Percentiles rank a stretch among this genome's conserved stretches.
Evolutionary conservation across 2,329 filamentous ascomycete genomes (phyloP).

Genomic region (Taxawa tesnikishii): DNA sequence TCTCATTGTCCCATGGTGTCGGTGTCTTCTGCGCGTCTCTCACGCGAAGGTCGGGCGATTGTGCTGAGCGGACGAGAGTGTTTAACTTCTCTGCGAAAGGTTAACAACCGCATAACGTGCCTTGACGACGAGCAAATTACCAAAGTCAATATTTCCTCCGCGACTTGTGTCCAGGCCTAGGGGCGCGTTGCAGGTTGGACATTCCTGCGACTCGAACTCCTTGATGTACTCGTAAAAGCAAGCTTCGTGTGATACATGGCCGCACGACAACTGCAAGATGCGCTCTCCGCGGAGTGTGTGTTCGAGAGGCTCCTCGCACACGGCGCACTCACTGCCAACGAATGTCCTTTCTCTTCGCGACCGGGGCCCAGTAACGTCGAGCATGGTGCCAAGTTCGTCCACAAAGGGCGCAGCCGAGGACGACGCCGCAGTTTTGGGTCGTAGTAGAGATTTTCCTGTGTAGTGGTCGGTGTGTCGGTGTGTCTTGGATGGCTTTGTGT

Average conservation of each 20-base stretch:
- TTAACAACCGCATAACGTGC: not conserved
- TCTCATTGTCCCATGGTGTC: constrained; percentile 50
- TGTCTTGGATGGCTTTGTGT: not conserved
- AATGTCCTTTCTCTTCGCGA: constrained; percentile 82
- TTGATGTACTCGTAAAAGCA: constrained; percentile 99
- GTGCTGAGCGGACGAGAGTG: constrained; percentile 76
- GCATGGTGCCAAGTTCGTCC: constrained; percentile 19
- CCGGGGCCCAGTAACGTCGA: constrained; percentile 16
- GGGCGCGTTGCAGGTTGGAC: constrained; percentile 85
- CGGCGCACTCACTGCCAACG: constrained; percentile 85
- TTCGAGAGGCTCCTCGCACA: constrained; percentile 92
- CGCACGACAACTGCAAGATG: constrained; percentile 89
- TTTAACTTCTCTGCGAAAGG: constrained; percentile 70
- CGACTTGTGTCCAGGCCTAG: constrained; percentile 85
- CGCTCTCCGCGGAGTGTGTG: constrained; percentile 89
- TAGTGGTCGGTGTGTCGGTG: constrained; percentile 8
- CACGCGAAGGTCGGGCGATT: constrained; percentile 14
- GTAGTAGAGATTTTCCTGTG: constrained; percentile 5
- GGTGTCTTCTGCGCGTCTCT: constrained; percentile 44
- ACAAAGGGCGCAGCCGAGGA: constrained; percentile 10
- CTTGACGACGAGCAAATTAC: constrained; percentile 4
- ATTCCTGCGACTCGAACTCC: constrained; percentile 87
- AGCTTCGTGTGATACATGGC: constrained; percentile 94
- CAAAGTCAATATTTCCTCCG: constrained; percentile 63
- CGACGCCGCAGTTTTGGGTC: constrained; percentile 8